Evolutionary conservation across 108 stramenopile genomes (phyloP).

Genomic region (Chaetoceros tenuissimus): DNA sequence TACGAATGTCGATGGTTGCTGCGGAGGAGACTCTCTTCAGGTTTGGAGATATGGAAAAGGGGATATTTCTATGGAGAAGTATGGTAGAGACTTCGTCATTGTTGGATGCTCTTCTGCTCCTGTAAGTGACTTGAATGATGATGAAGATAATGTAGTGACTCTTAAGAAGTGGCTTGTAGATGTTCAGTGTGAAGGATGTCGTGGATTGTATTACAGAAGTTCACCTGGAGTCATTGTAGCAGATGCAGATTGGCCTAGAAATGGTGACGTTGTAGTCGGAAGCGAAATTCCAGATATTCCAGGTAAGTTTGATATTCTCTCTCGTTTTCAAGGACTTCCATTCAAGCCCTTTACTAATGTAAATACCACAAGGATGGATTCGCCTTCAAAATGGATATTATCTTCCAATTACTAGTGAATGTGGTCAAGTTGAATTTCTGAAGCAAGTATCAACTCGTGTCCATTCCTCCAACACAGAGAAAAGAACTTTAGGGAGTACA

Average conservation of each 20-base stretch:
- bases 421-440: constrained; percentile 59
- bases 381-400: constrained; percentile 88
- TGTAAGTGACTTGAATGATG: constrained; percentile 43
- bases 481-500: constrained; percentile 56
- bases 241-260: constrained; percentile 89
- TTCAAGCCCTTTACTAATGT: constrained; percentile 1
- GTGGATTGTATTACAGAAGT: constrained; percentile 76
- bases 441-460: constrained; percentile 63
- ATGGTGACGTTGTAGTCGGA: constrained; percentile 85
- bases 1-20: constrained; percentile 55
- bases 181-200: constrained; percentile 76
- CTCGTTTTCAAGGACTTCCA: neutral
- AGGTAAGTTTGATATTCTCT: constrained; percentile 23
- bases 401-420: constrained; percentile 74
- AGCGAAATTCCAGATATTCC: constrained; percentile 68
- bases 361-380: constrained; percentile 56
- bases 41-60: constrained; percentile 85
- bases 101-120: constrained; percentile 72
- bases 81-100: constrained; percentile 62
- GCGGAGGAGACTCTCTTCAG: constrained; percentile 54
- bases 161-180: constrained; percentile 84
- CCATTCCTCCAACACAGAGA: constrained; percentile 58
- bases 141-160: constrained; percentile 42
- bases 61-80: constrained; percentile 57
- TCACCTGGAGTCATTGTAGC: constrained; percentile 75